Conservation (phyloP, 441 rosid genomes). For the Populus hybrid region DNA sequence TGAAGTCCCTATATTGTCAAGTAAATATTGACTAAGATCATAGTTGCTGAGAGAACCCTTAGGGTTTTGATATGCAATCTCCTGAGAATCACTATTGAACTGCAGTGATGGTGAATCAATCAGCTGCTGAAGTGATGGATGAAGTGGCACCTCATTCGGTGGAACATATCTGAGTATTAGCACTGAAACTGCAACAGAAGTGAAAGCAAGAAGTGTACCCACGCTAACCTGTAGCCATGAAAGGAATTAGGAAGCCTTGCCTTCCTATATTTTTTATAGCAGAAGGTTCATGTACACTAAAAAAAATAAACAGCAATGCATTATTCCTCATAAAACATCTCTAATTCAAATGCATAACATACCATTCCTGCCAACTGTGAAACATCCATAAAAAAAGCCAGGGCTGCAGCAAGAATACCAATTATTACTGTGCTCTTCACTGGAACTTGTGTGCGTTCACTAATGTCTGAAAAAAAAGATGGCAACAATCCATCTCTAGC, state of each 20-base stretch:
- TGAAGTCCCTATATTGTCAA: slow-evolving; percentile 28
- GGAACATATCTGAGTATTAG: slow-evolving; percentile 81
- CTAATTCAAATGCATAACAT: slow-evolving; percentile 17
- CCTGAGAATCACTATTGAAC: slow-evolving; percentile 21
- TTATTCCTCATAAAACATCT: neutral
- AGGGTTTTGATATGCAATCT: slow-evolving; percentile 13
- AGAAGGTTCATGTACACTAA: neutral
- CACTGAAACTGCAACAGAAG: slow-evolving; percentile 74
- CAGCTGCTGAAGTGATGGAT: slow-evolving; percentile 47
- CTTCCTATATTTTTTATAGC: neutral
- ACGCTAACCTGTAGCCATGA: slow-evolving; percentile 67
- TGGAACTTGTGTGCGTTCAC: slow-evolving; percentile 66
- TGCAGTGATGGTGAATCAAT: slow-evolving; percentile 31
- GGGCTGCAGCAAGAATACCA: slow-evolving; percentile 62
- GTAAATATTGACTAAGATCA: slow-evolving; percentile 25
- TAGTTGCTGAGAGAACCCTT: slow-evolving; percentile 22
- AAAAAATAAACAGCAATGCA: neutral
- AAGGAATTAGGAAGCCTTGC: neutral
- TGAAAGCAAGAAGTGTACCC: slow-evolving; percentile 86
- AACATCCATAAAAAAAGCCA: slow-evolving; percentile 85
- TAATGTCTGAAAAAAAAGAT: slow-evolving; percentile 73
- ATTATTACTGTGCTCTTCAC: slow-evolving; percentile 69
- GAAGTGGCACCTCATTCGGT: slow-evolving; percentile 65
- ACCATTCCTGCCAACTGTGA: slow-evolving; percentile 88
- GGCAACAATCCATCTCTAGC: slow-evolving; percentile 89